Evolutionary conservation across 164 flowering plant genomes (phyloP), one percentile per base, ranked within the genome.

Genomic region (Paratinospora sagittata): DNA sequence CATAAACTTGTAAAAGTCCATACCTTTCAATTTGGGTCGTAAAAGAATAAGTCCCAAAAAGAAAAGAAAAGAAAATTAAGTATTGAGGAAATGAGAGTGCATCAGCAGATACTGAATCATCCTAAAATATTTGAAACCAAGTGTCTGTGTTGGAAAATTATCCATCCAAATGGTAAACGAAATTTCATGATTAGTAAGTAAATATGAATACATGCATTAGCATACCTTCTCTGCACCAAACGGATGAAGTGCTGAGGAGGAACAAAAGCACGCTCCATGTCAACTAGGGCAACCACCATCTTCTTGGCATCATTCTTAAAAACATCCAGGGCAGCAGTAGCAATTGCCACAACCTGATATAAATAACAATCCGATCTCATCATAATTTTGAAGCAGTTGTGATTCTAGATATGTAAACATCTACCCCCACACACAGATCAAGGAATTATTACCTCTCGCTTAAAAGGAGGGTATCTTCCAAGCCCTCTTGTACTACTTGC

Each of bases 161-260:
- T 61, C 14, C 26, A 27, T 61, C 64, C 64, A 2, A 12, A 24
- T 61, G 61, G 24, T n/a, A 17, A 6, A 21, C 2, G 61, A 55
- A 6, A 55, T 8, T 55, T 3, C 17, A 10, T 12, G 47, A 14
- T 9, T 43, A 55, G 7, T 30, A 30, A 30, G 4, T 30, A 30
- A 30, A 30, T 55, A 55, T n/a, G 0, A 61, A 30, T 61, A 61
- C 30, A 3, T 61, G 33, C 58, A n/a, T 3, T 49, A 39, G 30
- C 72, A 62, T 89, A 91, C 99, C 98, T 79, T 80, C 98, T 86
- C 74, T 96, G 99, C 66, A 96, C 97, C 70, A 93, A 79, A 67
- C 99, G 99, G 57, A 96, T 91, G 78, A 93, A 96, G 73, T 96
- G 99, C 74, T 96, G 98, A 36, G 99, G 98, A 67, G 99, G 99